Evolutionary conservation across 345 rosid species (phyloP), one percentile per base, ranked within the genome.

Genomic region (thale cress (Arabidopsis thaliana)): DNA sequence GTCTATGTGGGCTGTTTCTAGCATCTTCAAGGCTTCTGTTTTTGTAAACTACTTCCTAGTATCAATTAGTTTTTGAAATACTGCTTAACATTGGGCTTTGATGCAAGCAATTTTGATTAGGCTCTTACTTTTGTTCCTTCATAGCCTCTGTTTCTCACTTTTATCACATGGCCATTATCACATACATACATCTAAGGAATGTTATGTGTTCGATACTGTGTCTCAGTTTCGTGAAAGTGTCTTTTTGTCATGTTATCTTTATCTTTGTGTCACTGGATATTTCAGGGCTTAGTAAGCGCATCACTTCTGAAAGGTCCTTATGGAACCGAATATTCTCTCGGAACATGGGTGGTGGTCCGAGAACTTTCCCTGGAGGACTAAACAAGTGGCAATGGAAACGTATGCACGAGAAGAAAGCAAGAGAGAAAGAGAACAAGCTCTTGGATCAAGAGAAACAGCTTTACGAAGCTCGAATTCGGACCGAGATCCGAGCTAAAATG

Each of bases 381-480:
- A 93, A 96, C 90, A 89, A 96, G 80, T 96, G 96, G 99, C 98
- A 93, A 48, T 96, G 99, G 99, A 96, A 93, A 83, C 97, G 97
- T 12, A 82, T 96, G 76, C 98, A 93, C 83, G 98, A 96, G 86
- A 96, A 89, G 82, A 86, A 84, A 71, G 99, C 96, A 30, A 81
- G 64, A 76, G 99, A 95, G 77, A 95, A 95, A 81, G 98, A 93
- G 76, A 89, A 77, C 61, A 82, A 86, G 37, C 96, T 95, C 55
- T 88, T 95, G 28, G 86, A 89, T 1, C 99, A 93, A 74, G 98
- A 93, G 80, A 95, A 93, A 58, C 98, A 93, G 81, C 87, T 95
- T 45, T 91, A 93, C 73, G 85, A 93, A 63, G 85, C 97, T 49
- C 82, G 96, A 30, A 78, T 91, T 14, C 90, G 98, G 5, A 87